These are phyloP conservation scores for Lanmaoa rubissima DNA, from an alignment of 768 basidiomycete genomes.

Conservation along the genomic window DNA sequence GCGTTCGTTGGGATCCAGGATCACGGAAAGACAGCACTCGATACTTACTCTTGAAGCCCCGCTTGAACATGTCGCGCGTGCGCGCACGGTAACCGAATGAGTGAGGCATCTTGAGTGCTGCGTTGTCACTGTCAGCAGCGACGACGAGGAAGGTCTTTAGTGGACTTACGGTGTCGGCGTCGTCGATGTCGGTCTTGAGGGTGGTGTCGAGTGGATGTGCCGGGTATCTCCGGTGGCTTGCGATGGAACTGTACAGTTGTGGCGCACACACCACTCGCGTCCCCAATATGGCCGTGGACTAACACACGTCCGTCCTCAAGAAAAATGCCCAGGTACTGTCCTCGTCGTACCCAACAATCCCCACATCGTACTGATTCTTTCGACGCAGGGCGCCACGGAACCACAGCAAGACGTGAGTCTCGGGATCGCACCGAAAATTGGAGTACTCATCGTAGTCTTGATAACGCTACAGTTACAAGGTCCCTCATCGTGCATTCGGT, in stretches of 20 bases:
- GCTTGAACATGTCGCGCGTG: conserved; percentile 99
- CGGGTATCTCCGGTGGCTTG: conserved; percentile 70
- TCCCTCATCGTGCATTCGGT: conserved; percentile 96
- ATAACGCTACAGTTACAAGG: conserved; percentile 84
- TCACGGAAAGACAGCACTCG: conserved; percentile 9
- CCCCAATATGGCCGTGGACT: conserved; percentile 33
- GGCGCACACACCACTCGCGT: conserved; percentile 38
- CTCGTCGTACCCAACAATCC: conserved; percentile 9
- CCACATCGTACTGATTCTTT: conserved; percentile 27
- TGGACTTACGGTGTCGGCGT: conserved; percentile 45
- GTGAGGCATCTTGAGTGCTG: conserved; percentile 93
- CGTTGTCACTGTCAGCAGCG: conserved; percentile 4
- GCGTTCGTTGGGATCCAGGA: conserved; percentile 1
- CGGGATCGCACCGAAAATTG: conserved; percentile 71
- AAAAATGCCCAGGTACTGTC: conserved; percentile 82
- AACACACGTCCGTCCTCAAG: conserved; percentile 47
- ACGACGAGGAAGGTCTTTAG: conserved; percentile 16
- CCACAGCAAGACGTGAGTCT: conserved; percentile 91
- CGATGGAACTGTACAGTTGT: conserved; percentile 64
- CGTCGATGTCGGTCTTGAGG: conserved; percentile 52
- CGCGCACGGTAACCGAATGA: conserved; percentile 99
- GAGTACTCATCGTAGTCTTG: conserved; percentile 57
- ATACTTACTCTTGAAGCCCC: conserved; percentile 90
- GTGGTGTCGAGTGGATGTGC: conserved; percentile 23
- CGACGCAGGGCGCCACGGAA: conserved; percentile 80